Conservation (phyloP, 106 monocot genomes). For the Acorus calamus region DNA sequence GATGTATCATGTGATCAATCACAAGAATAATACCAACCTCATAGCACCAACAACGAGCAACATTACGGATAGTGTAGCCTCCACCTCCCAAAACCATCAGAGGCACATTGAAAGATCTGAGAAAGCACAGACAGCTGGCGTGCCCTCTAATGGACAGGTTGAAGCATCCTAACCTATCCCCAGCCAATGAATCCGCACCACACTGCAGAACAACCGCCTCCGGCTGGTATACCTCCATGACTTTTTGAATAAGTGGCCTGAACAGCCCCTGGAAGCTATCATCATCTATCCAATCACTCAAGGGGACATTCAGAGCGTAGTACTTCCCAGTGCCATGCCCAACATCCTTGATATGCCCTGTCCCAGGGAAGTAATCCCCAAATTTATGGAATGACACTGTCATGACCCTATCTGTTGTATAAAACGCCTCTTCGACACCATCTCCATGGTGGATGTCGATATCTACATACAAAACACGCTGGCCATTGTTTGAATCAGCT, state of each 20-base stretch:
- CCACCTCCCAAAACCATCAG: constrained; percentile 70
- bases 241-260: constrained; percentile 48
- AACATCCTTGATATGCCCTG: constrained; percentile 38
- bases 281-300: constrained; percentile 63
- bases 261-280: constrained; percentile 48
- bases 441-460: constrained; percentile 26
- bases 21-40: constrained; percentile 27
- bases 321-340: constrained; percentile 33
- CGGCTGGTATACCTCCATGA: constrained; percentile 67
- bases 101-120: constrained; percentile 64
- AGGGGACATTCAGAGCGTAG: constrained; percentile 63
- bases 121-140: constrained; percentile 57
- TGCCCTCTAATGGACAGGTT: constrained; percentile 70
- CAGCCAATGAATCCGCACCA: constrained; percentile 66
- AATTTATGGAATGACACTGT: constrained; percentile 42
- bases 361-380: constrained; percentile 40
- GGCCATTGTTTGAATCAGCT: constrained; percentile 11
- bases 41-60: constrained; percentile 74
- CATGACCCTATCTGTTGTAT: constrained; percentile 39
- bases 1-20: background rate
- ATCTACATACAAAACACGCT: constrained; percentile 20
- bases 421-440: constrained; percentile 44
- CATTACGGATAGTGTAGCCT: constrained; percentile 71
- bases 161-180: constrained; percentile 65
- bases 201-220: constrained; percentile 73